phyloP scores from a whole-genome alignment of 2,329 filamentous ascomycete species.

The Phyllosticta ampelicida region DNA sequence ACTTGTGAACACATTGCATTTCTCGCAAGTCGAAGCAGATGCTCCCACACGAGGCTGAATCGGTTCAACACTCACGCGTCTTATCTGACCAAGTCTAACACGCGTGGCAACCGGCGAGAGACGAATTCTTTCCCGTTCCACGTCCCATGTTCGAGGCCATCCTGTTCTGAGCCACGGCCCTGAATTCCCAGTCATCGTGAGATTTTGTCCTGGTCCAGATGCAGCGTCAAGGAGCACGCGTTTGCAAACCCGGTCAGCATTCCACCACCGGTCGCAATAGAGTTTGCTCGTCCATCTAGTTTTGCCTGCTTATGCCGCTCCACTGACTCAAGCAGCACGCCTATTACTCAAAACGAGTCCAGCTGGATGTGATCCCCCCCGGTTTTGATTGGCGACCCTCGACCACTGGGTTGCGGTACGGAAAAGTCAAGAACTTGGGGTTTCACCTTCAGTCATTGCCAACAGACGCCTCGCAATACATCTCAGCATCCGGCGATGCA shows the following conservation, averaged over 20 bases:
- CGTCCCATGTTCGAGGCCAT: background rate
- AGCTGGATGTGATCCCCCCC: background rate
- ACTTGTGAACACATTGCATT: background rate
- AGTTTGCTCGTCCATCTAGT: background rate
- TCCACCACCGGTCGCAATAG: background rate
- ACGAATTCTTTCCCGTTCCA: background rate
- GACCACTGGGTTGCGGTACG: background rate
- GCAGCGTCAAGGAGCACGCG: background rate
- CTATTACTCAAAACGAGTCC: background rate
- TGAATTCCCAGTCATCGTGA: background rate
- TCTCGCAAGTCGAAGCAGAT: background rate
- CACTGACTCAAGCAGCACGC: background rate
- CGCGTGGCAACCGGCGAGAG: background rate
- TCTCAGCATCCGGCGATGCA: background rate
- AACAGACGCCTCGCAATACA: background rate
- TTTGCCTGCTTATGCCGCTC: background rate
- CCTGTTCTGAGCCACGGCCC: background rate
- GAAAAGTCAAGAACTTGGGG: background rate
- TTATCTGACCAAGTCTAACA: background rate
- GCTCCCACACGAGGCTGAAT: background rate
- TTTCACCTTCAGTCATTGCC: background rate
- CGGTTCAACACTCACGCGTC: background rate
- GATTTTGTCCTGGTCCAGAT: background rate
- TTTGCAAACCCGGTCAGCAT: background rate
- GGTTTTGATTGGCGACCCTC: background rate